A percentile compares a stretch with the other conserved stretches of the same genome.
Evolutionary conservation across 768 basidiomycete species (phyloP).

Genomic region (Lactarius trivialis): DNA sequence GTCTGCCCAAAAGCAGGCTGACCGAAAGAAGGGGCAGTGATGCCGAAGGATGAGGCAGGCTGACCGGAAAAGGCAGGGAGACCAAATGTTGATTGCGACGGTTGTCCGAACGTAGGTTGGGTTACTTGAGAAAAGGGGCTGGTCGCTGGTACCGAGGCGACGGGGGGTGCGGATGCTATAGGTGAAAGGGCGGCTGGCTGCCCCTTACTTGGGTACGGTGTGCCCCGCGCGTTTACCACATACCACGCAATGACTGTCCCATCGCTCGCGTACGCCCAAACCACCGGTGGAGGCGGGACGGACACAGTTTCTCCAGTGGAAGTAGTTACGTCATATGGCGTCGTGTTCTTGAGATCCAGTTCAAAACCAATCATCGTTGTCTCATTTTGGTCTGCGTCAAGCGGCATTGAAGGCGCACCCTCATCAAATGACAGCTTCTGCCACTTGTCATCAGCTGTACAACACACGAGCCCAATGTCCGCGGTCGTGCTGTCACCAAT

Average conservation of each 20-base stretch:
- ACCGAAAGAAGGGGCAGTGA: slow-evolving; percentile 29
- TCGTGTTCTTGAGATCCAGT: slow-evolving; percentile 53
- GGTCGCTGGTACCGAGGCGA: not conserved
- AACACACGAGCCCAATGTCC: slow-evolving; percentile 43
- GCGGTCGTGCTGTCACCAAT: slow-evolving; percentile 46
- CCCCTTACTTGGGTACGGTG: slow-evolving; percentile 51
- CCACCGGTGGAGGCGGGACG: slow-evolving; percentile 49
- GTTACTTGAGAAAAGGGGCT: slow-evolving; percentile 11
- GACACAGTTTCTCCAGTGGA: slow-evolving; percentile 38
- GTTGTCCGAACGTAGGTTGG: slow-evolving; percentile 24
- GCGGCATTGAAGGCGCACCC: slow-evolving; percentile 51
- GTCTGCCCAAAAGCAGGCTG: slow-evolving; percentile 18
- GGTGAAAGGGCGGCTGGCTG: slow-evolving; percentile 9
- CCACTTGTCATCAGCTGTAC: slow-evolving; percentile 35
- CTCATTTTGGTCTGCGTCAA: slow-evolving; percentile 64
- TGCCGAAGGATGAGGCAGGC: slow-evolving; percentile 17
- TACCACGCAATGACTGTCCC: slow-evolving; percentile 73
- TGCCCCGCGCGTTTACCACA: slow-evolving; percentile 48
- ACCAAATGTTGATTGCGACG: slow-evolving; percentile 26
- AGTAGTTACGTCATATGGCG: slow-evolving; percentile 33
- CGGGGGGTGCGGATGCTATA: slow-evolving; percentile 5
- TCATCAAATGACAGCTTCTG: slow-evolving; percentile 43
- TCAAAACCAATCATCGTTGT: slow-evolving; percentile 61
- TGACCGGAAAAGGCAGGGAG: slow-evolving; percentile 13
- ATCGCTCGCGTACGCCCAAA: slow-evolving; percentile 74